These are phyloP conservation scores for Rhizoclosmatium globosum DNA, from an alignment of 192 early-diverging fungal genomes.

Conservation along the genomic window DNA sequence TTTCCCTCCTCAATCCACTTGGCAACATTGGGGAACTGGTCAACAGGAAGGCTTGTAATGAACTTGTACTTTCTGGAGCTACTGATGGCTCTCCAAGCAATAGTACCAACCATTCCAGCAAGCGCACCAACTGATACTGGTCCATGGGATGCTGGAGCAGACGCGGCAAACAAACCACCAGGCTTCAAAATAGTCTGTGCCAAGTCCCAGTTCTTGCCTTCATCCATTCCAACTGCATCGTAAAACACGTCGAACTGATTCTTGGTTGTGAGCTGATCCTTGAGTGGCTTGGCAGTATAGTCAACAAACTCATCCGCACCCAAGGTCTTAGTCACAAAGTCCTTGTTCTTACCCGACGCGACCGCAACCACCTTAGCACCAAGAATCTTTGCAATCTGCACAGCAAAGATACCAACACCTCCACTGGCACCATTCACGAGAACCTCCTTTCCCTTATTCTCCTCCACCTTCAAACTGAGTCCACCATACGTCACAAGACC, in stretches of 20 bases:
- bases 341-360: slow-evolving; percentile 31
- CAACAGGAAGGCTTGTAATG: slow-evolving; percentile 14
- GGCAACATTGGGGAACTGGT: slow-evolving; percentile 21
- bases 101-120: background rate
- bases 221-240: slow-evolving; percentile 41
- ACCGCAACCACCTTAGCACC: slow-evolving; percentile 29
- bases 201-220: slow-evolving; percentile 15
- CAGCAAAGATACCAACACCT: slow-evolving; percentile 29
- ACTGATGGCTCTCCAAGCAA: background rate
- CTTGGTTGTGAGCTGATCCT: slow-evolving; percentile 10
- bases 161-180: slow-evolving; percentile 30
- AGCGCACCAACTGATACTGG: background rate
- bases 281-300: slow-evolving; percentile 19
- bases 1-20: slow-evolving; percentile 34
- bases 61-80: slow-evolving; percentile 22
- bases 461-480: background rate
- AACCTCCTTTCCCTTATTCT: slow-evolving; percentile 25
- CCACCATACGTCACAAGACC: slow-evolving; percentile 27
- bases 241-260: slow-evolving; percentile 32
- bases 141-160: slow-evolving; percentile 21
- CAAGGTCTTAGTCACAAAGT: slow-evolving; percentile 9
- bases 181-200: slow-evolving; percentile 34
- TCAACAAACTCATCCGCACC: slow-evolving; percentile 26
- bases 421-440: slow-evolving; percentile 46
- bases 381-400: slow-evolving; percentile 29